Conservation (phyloP, 768 basidiomycete species). For the Kwoniella heveanensis region DNA sequence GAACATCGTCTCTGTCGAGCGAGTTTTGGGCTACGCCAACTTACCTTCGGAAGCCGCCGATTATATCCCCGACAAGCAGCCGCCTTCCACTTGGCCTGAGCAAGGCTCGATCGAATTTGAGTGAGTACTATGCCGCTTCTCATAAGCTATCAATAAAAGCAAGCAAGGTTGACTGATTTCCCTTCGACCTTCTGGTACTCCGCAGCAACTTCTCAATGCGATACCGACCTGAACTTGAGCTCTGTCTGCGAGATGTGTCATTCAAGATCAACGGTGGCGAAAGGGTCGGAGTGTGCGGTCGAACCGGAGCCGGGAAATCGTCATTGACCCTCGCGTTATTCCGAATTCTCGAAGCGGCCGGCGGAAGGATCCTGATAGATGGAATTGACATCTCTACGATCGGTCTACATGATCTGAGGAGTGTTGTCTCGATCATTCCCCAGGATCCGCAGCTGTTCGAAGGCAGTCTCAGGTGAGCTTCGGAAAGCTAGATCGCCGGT, state of each 20-base stretch:
- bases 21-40: conserved; percentile 51
- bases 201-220: conserved; percentile 51
- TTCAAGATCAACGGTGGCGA: conserved; percentile 55
- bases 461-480: conserved; percentile 45
- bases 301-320: conserved; percentile 56
- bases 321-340: conserved; percentile 56
- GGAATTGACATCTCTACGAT: conserved; percentile 71
- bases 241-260: conserved; percentile 50
- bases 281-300: conserved; percentile 52
- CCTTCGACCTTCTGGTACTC: too few species aligned
- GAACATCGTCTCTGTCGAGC: conserved; percentile 56
- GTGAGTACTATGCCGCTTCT: conserved; percentile 24
- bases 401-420: conserved; percentile 50
- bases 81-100: conserved; percentile 42
- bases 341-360: conserved; percentile 65
- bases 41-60: conserved; percentile 52
- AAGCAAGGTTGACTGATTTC: not conserved
- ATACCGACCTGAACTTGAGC: conserved; percentile 55
- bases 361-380: conserved; percentile 77
- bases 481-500: not conserved
- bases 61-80: conserved; percentile 50
- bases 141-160: not conserved
- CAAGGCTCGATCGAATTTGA: conserved; percentile 52
- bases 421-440: conserved; percentile 76
- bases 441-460: conserved; percentile 63